phyloP scores from a whole-genome alignment of 768 basidiomycete species.

The Termitomyces sp. region DNA sequence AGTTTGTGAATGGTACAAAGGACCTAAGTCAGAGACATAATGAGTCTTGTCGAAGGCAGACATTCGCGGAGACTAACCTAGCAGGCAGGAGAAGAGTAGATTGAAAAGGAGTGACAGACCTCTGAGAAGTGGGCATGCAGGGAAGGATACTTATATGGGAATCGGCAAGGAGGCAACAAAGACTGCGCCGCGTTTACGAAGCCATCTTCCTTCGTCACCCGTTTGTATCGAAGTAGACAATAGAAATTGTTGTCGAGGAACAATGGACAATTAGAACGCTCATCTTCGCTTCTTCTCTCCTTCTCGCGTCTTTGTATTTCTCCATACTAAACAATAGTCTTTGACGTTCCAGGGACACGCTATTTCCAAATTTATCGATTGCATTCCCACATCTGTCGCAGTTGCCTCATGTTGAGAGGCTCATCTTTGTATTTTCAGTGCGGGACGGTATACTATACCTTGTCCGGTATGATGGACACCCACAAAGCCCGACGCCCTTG shows the following conservation, averaged over 20 bases:
- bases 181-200: constrained; percentile 2
- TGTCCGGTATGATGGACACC: not conserved
- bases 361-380: not conserved
- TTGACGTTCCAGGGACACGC: not conserved
- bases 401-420: not conserved
- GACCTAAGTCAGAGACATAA: constrained; percentile 5
- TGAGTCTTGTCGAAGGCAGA: constrained; percentile 5
- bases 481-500: constrained; percentile 3
- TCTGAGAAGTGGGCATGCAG: constrained; percentile 6
- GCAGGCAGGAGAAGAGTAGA: constrained; percentile 2
- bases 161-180: constrained; percentile 3
- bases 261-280: constrained; percentile 13
- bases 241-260: constrained; percentile 10
- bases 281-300: constrained; percentile 1
- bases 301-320: constrained; percentile 3
- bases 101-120: constrained; percentile 2
- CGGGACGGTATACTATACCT: not conserved
- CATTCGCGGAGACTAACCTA: not conserved
- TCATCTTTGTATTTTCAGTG: constrained; percentile 8
- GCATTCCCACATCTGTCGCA: constrained; percentile 10
- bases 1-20: constrained; percentile 12
- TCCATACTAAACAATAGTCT: not conserved
- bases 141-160: constrained; percentile 9
- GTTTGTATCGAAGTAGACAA: constrained; percentile 11
- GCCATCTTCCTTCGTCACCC: not conserved